These are phyloP conservation scores for Podospora sp. DNA, from an alignment of 495 filamentous ascomycete species.

Conservation along the genomic window DNA sequence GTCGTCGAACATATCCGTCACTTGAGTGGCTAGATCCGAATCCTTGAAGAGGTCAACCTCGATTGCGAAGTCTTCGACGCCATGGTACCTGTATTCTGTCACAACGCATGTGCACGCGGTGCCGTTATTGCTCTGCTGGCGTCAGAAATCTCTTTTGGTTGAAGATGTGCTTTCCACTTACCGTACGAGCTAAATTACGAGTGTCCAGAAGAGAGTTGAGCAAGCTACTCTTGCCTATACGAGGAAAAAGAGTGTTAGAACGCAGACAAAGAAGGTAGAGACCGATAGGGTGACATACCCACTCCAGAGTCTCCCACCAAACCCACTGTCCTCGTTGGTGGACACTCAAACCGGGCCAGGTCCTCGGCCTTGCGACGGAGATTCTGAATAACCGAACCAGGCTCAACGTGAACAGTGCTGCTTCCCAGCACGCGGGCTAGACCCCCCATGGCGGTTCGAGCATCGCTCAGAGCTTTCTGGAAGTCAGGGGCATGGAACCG, in stretches of 20 bases:
- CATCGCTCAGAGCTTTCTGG: conserved; percentile 35
- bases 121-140: conserved; percentile 39
- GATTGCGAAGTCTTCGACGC: conserved; percentile 35
- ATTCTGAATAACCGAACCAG: conserved; percentile 37
- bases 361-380: conserved; percentile 33
- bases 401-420: conserved; percentile 34
- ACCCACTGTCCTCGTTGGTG: conserved; percentile 41
- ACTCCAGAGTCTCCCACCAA: conserved; percentile 47
- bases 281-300: conserved; percentile 22
- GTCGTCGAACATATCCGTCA: conserved; percentile 35
- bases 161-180: conserved; percentile 25
- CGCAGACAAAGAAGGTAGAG: neutral
- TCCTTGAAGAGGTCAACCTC: conserved; percentile 38
- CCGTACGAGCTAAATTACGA: conserved; percentile 33
- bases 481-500: conserved; percentile 37
- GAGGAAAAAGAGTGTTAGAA: neutral
- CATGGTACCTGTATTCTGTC: conserved; percentile 45
- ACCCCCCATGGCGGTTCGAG: conserved; percentile 32
- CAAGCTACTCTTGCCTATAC: conserved; percentile 43
- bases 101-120: conserved; percentile 46
- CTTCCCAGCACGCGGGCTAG: conserved; percentile 36
- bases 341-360: conserved; percentile 38
- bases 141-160: neutral
- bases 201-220: conserved; percentile 44
- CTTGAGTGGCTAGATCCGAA: conserved; percentile 35